These are phyloP conservation scores for Colletotrichum trifolii DNA, from an alignment of 2,329 filamentous ascomycete species.

Conservation along the genomic window DNA sequence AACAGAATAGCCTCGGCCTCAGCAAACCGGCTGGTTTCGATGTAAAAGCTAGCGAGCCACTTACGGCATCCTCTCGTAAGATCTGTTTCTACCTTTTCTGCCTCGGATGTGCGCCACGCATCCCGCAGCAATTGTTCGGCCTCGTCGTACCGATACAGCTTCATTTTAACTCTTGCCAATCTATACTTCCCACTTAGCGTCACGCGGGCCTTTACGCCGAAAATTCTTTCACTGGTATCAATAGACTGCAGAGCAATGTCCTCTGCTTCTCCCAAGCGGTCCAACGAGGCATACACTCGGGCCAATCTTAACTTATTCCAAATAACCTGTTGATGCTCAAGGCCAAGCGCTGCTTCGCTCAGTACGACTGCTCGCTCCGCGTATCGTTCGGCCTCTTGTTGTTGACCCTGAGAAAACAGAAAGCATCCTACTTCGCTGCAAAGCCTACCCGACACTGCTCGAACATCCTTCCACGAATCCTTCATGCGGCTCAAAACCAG, in stretches of 20 bases:
- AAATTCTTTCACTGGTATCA: not conserved
- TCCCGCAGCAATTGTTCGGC: no score
- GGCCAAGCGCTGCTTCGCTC: not conserved
- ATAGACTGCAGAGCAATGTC: not conserved
- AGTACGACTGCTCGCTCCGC: not conserved
- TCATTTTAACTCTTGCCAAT: not conserved
- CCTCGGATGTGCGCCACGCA: no score
- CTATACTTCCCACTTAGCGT: not conserved
- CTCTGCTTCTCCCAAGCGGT: not conserved
- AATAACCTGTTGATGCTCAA: not conserved
- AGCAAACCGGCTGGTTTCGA: not conserved
- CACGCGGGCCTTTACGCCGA: not conserved
- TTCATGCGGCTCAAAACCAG: not conserved
- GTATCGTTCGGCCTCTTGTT: not conserved
- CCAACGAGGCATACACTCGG: rapidly evolving
- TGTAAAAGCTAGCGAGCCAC: not conserved
- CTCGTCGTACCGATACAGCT: no score
- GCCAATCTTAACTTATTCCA: no score
- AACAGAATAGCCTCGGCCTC: not conserved
- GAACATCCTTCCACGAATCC: not conserved
- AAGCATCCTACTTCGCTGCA: rapidly evolving
- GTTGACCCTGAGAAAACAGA: not conserved
- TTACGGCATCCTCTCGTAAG: rapidly evolving
- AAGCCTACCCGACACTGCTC: not conserved
- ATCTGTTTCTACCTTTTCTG: not conserved